Conservation (phyloP, 1,139 yeast species). For the Debaryomycetaceae sp. region DNA sequence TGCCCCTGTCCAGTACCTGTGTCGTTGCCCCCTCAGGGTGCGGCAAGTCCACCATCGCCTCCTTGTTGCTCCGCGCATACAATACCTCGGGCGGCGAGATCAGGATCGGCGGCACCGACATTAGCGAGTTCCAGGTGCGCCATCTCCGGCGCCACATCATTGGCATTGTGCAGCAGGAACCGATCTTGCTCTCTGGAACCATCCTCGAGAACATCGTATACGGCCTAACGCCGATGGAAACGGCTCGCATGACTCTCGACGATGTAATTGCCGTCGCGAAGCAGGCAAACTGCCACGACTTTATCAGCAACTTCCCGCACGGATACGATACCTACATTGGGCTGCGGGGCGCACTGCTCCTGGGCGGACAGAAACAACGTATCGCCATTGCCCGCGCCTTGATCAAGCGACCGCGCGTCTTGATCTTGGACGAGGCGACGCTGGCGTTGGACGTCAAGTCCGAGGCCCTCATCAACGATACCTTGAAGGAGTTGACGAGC, state of each 20-base stretch:
- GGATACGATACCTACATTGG: conserved; percentile 46
- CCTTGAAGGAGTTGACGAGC: conserved; percentile 39
- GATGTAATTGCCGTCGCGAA: conserved; percentile 32
- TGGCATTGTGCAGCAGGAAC: conserved; percentile 87
- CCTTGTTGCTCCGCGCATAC: conserved; percentile 63
- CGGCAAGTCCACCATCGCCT: conserved; percentile 80
- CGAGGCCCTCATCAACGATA: conserved; percentile 56
- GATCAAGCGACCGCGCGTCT: conserved; percentile 48
- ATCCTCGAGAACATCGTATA: conserved; percentile 71
- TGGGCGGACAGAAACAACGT: conserved; percentile 89
- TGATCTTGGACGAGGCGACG: conserved; percentile 69
- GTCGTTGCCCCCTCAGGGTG: conserved; percentile 90
- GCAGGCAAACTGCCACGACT: conserved; percentile 49
- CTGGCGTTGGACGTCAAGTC: conserved; percentile 69
- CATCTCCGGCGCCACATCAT: conserved; percentile 58
- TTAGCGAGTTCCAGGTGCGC: conserved; percentile 55
- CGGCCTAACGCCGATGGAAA: conserved; percentile 51
- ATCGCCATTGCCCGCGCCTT: conserved; percentile 81
- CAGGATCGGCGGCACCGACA: conserved; percentile 54
- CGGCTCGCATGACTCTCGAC: conserved; percentile 28
- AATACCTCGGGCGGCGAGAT: conserved; percentile 47
- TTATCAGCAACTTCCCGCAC: conserved; percentile 39
- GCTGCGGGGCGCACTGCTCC: conserved; percentile 45
- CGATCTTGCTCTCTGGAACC: conserved; percentile 68
- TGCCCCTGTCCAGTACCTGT: conserved; percentile 72